Evolutionary conservation across 2,329 filamentous ascomycete genomes (phyloP), one percentile per base, ranked within the genome.

Genomic region (Fragosphaeria purpurea): DNA sequence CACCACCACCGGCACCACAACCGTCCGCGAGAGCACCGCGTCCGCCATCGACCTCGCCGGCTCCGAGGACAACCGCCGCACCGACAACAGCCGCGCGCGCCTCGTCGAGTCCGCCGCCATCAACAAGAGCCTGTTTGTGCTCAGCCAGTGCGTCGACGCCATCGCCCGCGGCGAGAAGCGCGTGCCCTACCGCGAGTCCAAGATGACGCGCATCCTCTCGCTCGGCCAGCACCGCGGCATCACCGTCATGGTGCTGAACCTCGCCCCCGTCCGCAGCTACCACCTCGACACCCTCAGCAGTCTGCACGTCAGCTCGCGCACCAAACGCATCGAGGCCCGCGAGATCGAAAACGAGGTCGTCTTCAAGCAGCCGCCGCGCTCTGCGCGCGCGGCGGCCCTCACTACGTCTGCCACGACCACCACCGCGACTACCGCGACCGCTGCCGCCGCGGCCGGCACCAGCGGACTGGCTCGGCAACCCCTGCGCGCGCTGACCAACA

Each of bases 281-380:
- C 91, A 97, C 62, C 76, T 95, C 40, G 91, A 97, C 64, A 96
- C 91, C 0, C 75, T 96, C 6, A 95, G 88, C 67, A 95, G 90
- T 55, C 72, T 97, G 48, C 96, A 95, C 62, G 93, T 97, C 61
- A 93, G 90, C 61, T 96, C 93, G 47, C 80, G 91, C 9, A 94
- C 91, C 31, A 96, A 96, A 73, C 88, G 94, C 61, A 96, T 97
- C 58, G 91, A 97, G 65, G 85, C 95, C 9, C 84, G 88, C 47
- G 93, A 97, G 65, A 87, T 95, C 52, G 91, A 97, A 66, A 97
- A 97, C 62, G 89, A 96, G 62, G 85, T 94, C 4, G 83, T 95
- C 41, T 94, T 88, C 70, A 88, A 86, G 63, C 83, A 86, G 49
- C 77, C 80, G 50, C 80, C 84, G 33, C 76, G 22, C 37, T 54